Conservation (phyloP, 1,284 basidiomycete species). For the Ceratobasidium theobromae region DNA sequence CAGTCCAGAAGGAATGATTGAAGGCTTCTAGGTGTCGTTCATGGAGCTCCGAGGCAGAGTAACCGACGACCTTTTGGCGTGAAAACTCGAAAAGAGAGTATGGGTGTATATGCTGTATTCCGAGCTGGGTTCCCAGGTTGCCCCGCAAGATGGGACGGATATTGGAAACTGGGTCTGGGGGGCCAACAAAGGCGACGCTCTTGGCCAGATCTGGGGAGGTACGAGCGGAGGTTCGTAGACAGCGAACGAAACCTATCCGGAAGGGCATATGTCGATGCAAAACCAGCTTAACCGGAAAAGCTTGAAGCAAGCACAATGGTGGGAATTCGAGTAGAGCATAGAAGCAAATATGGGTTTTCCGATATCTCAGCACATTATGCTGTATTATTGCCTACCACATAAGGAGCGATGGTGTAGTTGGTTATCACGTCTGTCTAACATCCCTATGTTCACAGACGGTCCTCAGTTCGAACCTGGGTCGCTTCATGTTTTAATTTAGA, state of each 20-base stretch:
- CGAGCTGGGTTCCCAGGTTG: neutral
- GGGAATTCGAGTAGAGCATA: no score
- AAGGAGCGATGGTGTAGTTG: slow-evolving; percentile 33
- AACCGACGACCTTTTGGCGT: slow-evolving; percentile 41
- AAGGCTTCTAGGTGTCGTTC: slow-evolving; percentile 59
- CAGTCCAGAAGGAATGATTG: slow-evolving; percentile 73
- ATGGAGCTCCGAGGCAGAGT: slow-evolving; percentile 19
- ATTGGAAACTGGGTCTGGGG: slow-evolving; percentile 73
- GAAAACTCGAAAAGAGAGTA: slow-evolving; percentile 73
- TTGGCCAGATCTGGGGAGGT: neutral
- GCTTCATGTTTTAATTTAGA: slow-evolving; percentile 16
- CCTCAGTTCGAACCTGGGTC: slow-evolving; percentile 33
- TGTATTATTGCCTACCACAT: neutral
- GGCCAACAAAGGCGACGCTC: slow-evolving; percentile 54
- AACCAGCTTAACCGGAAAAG: no score
- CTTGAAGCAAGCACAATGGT: neutral
- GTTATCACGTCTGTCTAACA: slow-evolving; percentile 34
- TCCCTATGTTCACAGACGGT: slow-evolving; percentile 25
- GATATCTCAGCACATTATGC: no score
- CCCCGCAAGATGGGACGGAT: slow-evolving; percentile 53
- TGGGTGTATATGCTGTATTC: slow-evolving; percentile 50
- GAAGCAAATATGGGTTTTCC: no score
- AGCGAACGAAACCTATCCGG: neutral
- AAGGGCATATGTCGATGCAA: neutral
- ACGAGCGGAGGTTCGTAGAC: neutral